Percentiles rank a stretch among this genome's conserved stretches.
These are phyloP conservation scores for Nepenthes gracilis DNA, from an alignment of 148 eudicot genomes.

Conservation along the genomic window DNA sequence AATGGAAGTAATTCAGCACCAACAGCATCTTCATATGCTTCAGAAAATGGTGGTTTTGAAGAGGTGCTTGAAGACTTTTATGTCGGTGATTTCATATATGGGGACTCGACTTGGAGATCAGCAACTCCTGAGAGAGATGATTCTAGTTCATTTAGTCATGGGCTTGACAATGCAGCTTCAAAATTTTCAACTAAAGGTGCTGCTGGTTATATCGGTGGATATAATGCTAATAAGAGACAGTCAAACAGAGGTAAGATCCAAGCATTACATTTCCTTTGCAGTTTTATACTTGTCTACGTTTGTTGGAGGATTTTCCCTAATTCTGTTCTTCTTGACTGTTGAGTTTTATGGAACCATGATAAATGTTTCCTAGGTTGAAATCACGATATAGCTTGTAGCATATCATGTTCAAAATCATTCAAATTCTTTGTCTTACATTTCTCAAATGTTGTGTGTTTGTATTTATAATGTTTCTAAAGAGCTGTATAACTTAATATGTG, in stretches of 20 bases:
- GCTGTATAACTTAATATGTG: too few species aligned
- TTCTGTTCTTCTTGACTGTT: background rate
- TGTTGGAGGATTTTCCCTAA: background rate
- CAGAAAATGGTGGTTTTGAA: too few species aligned
- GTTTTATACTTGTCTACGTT: background rate
- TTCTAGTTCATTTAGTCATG: constrained; percentile 50
- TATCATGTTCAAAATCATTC: too few species aligned
- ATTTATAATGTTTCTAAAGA: too few species aligned
- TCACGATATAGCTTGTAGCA: too few species aligned
- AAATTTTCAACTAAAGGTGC: constrained; percentile 57
- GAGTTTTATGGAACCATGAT: background rate
- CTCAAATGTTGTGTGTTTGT: too few species aligned
- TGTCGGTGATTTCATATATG: constrained; percentile 21
- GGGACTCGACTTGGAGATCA: constrained; percentile 55
- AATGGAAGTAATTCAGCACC: too few species aligned
- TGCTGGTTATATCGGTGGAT: constrained; percentile 61
- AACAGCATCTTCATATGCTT: too few species aligned
- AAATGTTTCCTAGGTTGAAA: too few species aligned
- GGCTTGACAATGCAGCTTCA: constrained; percentile 47
- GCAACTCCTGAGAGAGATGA: constrained; percentile 52
- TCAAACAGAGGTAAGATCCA: constrained; percentile 7
- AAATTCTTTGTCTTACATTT: too few species aligned
- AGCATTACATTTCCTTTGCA: too few species aligned
- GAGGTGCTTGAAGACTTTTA: constrained; percentile 28
- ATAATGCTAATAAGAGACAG: constrained; percentile 3